Base-by-base conservation (phyloP, 495 filamentous ascomycete genomes). In the Gamarada debralockiae region DNA sequence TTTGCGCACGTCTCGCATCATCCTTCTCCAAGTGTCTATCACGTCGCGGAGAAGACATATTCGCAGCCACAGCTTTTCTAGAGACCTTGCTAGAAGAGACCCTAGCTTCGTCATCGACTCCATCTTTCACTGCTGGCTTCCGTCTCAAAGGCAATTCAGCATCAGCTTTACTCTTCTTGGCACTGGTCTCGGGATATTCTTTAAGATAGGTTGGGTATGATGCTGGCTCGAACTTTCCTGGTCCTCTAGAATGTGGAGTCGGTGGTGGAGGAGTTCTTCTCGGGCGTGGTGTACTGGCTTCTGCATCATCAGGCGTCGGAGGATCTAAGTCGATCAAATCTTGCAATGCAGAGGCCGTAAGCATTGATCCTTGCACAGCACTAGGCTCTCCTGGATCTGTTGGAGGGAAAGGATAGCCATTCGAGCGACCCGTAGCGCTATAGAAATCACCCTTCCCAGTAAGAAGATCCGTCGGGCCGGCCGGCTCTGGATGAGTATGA, bases 241-340 rank as follows among this genome's bases (percentile, higher is more conserved):
- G 58, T 29, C 67, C 59, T 37, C 38, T 72, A 67, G 20, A 67
- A 68, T 57, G 72, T 68, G 48, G 72, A 39, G 53, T 68, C 62
- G 50, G 71, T 67, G 56, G 67, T 70, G 14, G 70, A 46, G 34
- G 56, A 55, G 27, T 64, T 45, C 29, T 63, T 51, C 20, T 62
- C 42, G 3, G 49, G 56, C 15, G 40, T 51, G 61, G 27, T 52
- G 50, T 13, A 43, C 42, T 51, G 55, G 55, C 10, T 46, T 55
- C 45, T 8, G 34, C 13, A 17, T 36, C 21, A 10, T 53, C 37
- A 13, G 49, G 41, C 18, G 39, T 48, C 13, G 36, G 49, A 14
- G 44, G 53, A 34, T 59, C 56, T 4, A 52, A 34, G 23, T 64
- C 51, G 43, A 58, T 47, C 15, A 58, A 36, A 51, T 58, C 58